A percentile compares a stretch with the other conserved stretches of the same genome.
These are phyloP conservation scores for Blastocystis sp. DNA, from an alignment of 352 stramenopile genomes.

Conservation along the genomic window DNA sequence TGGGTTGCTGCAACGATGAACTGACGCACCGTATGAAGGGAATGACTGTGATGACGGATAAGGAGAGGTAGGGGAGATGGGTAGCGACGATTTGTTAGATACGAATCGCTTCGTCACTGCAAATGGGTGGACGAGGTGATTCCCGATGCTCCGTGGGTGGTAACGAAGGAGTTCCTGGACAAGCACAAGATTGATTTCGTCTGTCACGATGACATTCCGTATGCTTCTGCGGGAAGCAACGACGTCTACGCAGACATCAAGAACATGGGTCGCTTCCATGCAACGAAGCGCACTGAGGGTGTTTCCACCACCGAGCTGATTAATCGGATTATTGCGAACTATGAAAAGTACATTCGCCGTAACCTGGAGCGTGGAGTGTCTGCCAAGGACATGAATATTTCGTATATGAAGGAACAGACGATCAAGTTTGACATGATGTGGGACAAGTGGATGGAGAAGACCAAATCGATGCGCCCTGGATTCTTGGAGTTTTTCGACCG, in stretches of 20 bases:
- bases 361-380: constrained; percentile 76
- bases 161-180: constrained; percentile 72
- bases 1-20: constrained; percentile 74
- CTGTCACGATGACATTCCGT: constrained; percentile 74
- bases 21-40: constrained; percentile 75
- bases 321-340: constrained; percentile 76
- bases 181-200: constrained; percentile 76
- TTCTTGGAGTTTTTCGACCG: constrained; percentile 49
- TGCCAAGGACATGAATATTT: constrained; percentile 80
- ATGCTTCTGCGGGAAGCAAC: constrained; percentile 68
- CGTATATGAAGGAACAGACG: constrained; percentile 66
- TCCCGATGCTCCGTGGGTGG: constrained; percentile 73
- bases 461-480: constrained; percentile 33
- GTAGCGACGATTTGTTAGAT: background rate
- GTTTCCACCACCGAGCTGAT: constrained; percentile 78
- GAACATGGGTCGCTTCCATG: constrained; percentile 72
- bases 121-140: constrained; percentile 76
- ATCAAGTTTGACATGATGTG: constrained; percentile 76
- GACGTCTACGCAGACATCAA: constrained; percentile 76
- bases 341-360: constrained; percentile 78
- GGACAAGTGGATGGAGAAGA: constrained; percentile 64
- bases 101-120: constrained; percentile 67
- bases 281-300: constrained; percentile 72
- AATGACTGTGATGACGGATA: constrained; percentile 74
- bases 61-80: constrained; percentile 70